Conservation (phyloP, 371 early-diverging fungal species). For the Actinomucor elegans region DNA sequence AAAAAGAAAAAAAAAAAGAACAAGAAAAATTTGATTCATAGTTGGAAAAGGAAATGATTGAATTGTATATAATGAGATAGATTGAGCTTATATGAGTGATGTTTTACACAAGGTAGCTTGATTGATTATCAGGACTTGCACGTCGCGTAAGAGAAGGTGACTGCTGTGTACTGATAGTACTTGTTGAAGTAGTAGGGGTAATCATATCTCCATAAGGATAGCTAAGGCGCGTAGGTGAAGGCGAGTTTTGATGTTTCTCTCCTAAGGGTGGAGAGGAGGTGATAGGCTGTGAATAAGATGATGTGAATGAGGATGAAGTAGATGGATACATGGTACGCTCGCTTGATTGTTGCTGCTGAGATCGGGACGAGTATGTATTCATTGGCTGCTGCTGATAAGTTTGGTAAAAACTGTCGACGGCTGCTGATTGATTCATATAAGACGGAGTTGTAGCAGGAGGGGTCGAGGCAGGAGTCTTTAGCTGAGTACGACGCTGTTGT, state of each 20-base stretch:
- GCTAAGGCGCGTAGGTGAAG: background rate
- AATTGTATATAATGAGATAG: no score
- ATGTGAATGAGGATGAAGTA: background rate
- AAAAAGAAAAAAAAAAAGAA: background rate
- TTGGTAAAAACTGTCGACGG: background rate
- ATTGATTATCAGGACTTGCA: background rate
- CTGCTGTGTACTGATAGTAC: no score
- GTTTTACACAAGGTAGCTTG: background rate
- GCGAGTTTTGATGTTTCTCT: no score
- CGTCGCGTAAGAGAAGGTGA: background rate
- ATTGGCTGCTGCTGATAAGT: background rate
- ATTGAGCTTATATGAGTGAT: no score
- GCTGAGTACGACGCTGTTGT: constrained; percentile 1
- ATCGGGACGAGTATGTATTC: background rate
- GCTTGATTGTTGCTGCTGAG: background rate
- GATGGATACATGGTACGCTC: background rate
- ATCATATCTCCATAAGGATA: background rate
- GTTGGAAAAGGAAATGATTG: no score
- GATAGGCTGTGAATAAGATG: background rate
- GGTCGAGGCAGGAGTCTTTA: background rate
- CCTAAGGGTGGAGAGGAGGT: background rate
- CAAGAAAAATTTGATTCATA: background rate
- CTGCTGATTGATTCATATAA: background rate
- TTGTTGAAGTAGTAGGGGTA: background rate
- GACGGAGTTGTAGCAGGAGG: background rate